phyloP scores from a whole-genome alignment of 2,329 filamentous ascomycete genomes.

The Aureobasidium lini region DNA sequence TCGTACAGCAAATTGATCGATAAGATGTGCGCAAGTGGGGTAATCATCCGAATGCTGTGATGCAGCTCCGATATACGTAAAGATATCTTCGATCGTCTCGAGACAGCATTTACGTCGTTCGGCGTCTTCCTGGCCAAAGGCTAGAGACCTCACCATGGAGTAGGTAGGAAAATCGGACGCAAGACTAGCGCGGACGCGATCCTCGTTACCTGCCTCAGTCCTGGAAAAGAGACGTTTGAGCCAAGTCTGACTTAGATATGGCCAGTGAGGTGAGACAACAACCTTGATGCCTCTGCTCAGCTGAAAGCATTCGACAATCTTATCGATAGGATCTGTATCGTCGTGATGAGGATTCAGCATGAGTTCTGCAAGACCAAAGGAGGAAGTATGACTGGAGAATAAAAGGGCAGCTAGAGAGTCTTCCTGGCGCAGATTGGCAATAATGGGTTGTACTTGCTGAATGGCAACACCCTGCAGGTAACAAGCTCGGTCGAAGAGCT shows the following conservation, averaged over 20 bases:
- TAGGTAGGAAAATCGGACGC: not conserved
- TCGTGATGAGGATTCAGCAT: slow-evolving; percentile 10
- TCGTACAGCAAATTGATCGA: not conserved
- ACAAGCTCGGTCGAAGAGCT: slow-evolving; percentile 15
- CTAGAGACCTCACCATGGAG: not conserved
- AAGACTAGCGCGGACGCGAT: not conserved
- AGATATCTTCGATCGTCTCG: slow-evolving; percentile 2
- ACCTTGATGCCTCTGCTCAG: slow-evolving; percentile 5
- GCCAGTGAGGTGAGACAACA: slow-evolving; percentile 1
- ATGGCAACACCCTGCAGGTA: slow-evolving; percentile 15
- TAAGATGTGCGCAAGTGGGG: not conserved
- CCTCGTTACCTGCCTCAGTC: not conserved
- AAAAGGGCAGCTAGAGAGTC: slow-evolving; percentile 15
- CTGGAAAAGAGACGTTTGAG: not conserved
- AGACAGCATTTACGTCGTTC: not conserved
- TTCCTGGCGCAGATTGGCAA: slow-evolving; percentile 3
- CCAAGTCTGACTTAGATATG: slow-evolving; percentile 1
- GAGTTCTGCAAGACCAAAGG: slow-evolving; percentile 13
- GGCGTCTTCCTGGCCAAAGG: slow-evolving; percentile 1
- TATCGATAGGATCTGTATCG: slow-evolving; percentile 4
- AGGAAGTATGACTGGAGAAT: slow-evolving; percentile 16
- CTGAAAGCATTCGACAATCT: slow-evolving; percentile 13
- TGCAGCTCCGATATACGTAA: not conserved
- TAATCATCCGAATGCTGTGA: not conserved
- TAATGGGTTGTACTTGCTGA: slow-evolving; percentile 11